Base-by-base conservation (phyloP, 495 filamentous ascomycete genomes). In the Podospora sp. region DNA sequence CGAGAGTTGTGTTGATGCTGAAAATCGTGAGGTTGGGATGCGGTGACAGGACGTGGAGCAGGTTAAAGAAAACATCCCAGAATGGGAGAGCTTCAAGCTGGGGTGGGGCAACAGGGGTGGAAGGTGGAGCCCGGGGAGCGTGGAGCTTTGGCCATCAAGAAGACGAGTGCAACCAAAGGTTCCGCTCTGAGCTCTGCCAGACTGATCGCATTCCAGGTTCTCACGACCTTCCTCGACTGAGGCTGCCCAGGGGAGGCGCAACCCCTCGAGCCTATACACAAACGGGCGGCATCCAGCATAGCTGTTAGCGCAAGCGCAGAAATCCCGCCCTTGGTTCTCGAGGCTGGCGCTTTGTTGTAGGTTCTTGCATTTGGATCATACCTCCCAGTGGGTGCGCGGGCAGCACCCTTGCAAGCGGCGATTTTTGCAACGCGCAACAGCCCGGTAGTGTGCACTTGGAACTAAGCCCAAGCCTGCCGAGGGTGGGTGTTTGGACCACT, bases 21-120 rank as follows among this genome's bases (percentile, higher is more conserved):
- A 60, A 66, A 66, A 66, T 66, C 21, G 63, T 60, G 63, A 66
- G 63, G 55, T 66, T 66, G 63, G 63, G 63, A 66, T 52, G 63
- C 33, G 63, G 63, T 46, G 55, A 52, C 16, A 60, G 29, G 8
- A 29, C 18, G 46, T n/a, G 9, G 52, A 26, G 52, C 3, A 14
- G 36, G 4, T 12, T n/a, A 16, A 5, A 52, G 40, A 22, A 27
- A 50, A 24, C 36, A 33, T 11, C 33, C 12, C 9, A 35, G 24
- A 7, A 27, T 12, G 35, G 21, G n/a, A 59, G 63, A 65, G 63
- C 52, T 65, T 36, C 33, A 24, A 65, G 63, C 63, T 65, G 49
- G 33, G 57, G 63, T 65, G 63, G 63, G 56, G 56, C 26, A 25
- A 33, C 22, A 27, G 18, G 56, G 56, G 36, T 24, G 18, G 36